Conservation (phyloP, 805 yeast species). For the Blastobotrys parvus region DNA sequence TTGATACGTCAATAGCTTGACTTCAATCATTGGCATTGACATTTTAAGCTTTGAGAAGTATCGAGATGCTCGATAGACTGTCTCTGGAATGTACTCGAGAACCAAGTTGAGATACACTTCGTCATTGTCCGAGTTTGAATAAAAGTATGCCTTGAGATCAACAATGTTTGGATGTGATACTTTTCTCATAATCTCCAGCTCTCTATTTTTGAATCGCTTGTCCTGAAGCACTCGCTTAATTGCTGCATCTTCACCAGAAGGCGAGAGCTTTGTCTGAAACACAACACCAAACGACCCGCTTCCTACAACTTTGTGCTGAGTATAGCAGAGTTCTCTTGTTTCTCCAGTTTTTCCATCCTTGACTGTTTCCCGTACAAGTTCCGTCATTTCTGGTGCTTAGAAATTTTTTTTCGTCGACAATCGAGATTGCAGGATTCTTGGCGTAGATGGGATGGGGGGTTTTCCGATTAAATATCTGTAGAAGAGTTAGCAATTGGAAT, state of each 20-base stretch:
- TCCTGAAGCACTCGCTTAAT: conserved; percentile 96
- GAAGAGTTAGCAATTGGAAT: too few relatives aligned
- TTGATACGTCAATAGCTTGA: conserved; percentile 82
- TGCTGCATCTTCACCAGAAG: conserved; percentile 75
- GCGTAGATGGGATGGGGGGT: too few relatives aligned
- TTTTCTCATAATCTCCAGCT: conserved; percentile 88
- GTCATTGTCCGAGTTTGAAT: conserved; percentile 63
- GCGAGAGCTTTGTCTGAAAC: conserved; percentile 73
- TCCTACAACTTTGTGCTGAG: conserved; percentile 87
- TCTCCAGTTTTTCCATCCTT: conserved; percentile 66
- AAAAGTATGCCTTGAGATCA: conserved; percentile 78
- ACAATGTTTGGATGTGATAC: conserved; percentile 83
- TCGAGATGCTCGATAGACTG: conserved; percentile 82
- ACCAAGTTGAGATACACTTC: conserved; percentile 85
- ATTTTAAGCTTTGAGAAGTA: conserved; percentile 49
- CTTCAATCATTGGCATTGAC: conserved; percentile 83
- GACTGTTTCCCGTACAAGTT: conserved; percentile 50
- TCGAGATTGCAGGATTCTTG: too few relatives aligned
- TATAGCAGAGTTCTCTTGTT: conserved; percentile 55
- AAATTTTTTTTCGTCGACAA: too few relatives aligned
- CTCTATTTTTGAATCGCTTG: conserved; percentile 91
- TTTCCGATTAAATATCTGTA: too few relatives aligned
- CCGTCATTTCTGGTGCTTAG: conserved; percentile 18
- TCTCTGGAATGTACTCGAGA: conserved; percentile 91
- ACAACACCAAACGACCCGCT: conserved; percentile 99